Conservation (phyloP, 768 basidiomycete genomes). For the Termitomyces sp. region DNA sequence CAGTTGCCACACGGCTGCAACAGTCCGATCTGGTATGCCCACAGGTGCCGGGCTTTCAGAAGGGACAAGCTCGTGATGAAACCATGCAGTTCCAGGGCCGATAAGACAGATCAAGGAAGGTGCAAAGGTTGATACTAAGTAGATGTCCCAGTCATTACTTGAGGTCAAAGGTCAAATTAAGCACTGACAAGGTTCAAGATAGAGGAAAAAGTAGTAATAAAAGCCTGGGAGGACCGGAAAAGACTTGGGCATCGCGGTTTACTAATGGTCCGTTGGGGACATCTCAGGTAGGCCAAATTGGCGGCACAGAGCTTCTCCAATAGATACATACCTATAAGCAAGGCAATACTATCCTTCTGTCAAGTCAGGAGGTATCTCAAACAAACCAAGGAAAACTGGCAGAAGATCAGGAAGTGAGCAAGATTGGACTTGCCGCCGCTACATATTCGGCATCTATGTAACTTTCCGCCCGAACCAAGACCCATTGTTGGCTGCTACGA, state of each 20-base stretch:
- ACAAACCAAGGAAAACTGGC: not conserved
- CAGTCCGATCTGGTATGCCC: slow-evolving; percentile 41
- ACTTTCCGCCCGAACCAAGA: not conserved
- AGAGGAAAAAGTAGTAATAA: slow-evolving; percentile 57
- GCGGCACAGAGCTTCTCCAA: not conserved
- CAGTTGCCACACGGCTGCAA: slow-evolving; percentile 63
- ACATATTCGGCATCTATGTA: not conserved
- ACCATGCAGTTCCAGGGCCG: slow-evolving; percentile 60
- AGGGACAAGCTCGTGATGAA: slow-evolving; percentile 61
- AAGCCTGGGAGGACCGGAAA: slow-evolving; percentile 60
- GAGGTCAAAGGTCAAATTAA: not conserved
- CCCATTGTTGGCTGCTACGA: not conserved
- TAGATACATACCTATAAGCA: not conserved
- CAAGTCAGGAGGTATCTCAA: not conserved
- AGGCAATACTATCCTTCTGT: not conserved
- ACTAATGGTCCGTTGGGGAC: not conserved
- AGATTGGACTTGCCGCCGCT: too few species aligned
- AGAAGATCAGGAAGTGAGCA: not conserved
- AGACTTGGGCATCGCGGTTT: slow-evolving; percentile 8
- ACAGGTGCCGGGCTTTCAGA: slow-evolving; percentile 23
- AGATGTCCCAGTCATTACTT: not conserved
- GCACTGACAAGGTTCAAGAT: slow-evolving; percentile 55
- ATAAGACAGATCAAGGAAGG: slow-evolving; percentile 40
- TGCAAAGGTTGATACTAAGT: slow-evolving; percentile 29
- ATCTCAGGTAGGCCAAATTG: not conserved